phyloP scores from a whole-genome alignment of 2,329 filamentous ascomycete species.

The Colletotrichum godetiae region DNA sequence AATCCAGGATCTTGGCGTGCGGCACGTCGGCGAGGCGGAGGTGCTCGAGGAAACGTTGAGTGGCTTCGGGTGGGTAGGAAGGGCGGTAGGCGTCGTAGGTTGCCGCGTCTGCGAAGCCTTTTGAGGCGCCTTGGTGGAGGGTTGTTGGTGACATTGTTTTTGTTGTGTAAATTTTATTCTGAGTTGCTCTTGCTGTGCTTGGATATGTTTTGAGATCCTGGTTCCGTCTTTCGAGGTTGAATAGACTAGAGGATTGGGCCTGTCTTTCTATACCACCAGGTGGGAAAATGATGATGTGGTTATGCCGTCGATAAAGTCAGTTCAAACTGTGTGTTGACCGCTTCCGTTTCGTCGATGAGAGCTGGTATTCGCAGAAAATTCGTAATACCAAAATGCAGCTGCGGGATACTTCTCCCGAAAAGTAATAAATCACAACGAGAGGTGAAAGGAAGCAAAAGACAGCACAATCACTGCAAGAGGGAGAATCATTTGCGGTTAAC shows the following conservation, averaged over 20 bases:
- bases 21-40: conserved; percentile 61
- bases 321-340: too few species aligned
- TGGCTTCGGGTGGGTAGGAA: conserved; percentile 69
- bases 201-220: not conserved
- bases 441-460: not conserved
- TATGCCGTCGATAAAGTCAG: not conserved
- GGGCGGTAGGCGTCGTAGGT: conserved; percentile 77
- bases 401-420: not conserved
- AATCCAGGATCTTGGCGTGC: conserved; percentile 67
- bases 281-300: not conserved
- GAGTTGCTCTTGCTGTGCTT: not conserved
- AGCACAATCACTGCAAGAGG: not conserved
- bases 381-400: not conserved
- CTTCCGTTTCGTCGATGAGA: not conserved
- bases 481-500: not conserved
- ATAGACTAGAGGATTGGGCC: too few species aligned
- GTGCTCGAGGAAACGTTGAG: conserved; percentile 66
- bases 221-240: not conserved
- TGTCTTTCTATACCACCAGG: not conserved
- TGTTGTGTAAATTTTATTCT: too few species aligned
- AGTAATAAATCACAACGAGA: not conserved
- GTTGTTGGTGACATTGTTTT: conserved; percentile 34
- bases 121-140: conserved; percentile 63
- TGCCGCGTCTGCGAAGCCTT: conserved; percentile 74
- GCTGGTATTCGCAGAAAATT: not conserved